Percentiles rank a stretch among this genome's conserved stretches.
Conservation (phyloP, 768 basidiomycete genomes). For the Tricholoma furcatifolium region DNA sequence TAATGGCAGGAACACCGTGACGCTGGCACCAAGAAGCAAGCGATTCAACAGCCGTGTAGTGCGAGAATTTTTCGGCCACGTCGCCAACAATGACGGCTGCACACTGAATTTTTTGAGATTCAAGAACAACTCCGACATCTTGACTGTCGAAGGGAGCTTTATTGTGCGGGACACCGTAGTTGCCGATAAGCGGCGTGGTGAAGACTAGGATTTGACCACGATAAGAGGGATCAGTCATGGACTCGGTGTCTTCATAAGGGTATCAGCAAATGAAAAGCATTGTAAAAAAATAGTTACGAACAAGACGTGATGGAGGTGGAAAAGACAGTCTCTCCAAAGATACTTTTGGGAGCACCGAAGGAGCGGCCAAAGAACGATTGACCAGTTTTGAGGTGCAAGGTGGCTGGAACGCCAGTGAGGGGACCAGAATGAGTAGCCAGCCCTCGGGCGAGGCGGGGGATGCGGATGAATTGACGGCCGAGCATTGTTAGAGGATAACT, state of each 20-base stretch:
- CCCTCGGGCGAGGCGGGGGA: slow-evolving; percentile 52
- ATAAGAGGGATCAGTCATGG: slow-evolving; percentile 99
- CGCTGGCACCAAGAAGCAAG: slow-evolving; percentile 92
- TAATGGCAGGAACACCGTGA: slow-evolving; percentile 87
- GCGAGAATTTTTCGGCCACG: slow-evolving; percentile 92
- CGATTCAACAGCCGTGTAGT: slow-evolving; percentile 92
- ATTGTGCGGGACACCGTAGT: slow-evolving; percentile 94
- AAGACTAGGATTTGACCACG: slow-evolving; percentile 98
- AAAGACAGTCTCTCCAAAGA: slow-evolving; percentile 97
- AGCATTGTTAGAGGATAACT: slow-evolving; percentile 46
- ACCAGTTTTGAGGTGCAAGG: slow-evolving; percentile 90
- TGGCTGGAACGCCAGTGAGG: slow-evolving; percentile 60
- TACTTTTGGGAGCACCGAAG: slow-evolving; percentile 85
- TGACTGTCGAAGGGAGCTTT: slow-evolving; percentile 64
- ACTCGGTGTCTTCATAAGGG: slow-evolving; percentile 82
- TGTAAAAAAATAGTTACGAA: slow-evolving; percentile 35
- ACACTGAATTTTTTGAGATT: slow-evolving; percentile 89
- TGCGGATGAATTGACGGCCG: slow-evolving; percentile 48
- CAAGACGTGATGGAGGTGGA: slow-evolving; percentile 99
- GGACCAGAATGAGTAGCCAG: slow-evolving; percentile 67
- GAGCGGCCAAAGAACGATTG: slow-evolving; percentile 88
- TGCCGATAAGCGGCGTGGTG: slow-evolving; percentile 97
- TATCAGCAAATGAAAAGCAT: not conserved
- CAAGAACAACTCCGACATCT: slow-evolving; percentile 86
- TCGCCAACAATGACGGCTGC: slow-evolving; percentile 91